Evolutionary conservation across 345 rosid species (phyloP).

Genomic region (Euphorbia lathyris): DNA sequence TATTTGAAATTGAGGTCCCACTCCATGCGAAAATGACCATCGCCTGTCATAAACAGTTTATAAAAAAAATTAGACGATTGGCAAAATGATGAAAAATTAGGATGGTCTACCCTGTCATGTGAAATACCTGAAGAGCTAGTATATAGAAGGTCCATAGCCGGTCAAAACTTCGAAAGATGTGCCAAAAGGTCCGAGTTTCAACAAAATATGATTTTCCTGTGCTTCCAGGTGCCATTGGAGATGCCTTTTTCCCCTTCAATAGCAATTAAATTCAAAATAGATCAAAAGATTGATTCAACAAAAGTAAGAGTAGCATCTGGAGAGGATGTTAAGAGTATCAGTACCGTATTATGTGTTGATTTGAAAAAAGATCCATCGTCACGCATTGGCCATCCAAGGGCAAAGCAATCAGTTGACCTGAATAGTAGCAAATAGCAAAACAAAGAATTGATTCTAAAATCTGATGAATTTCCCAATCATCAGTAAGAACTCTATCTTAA

Average conservation of each 20-base stretch:
- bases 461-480: slow-evolving; percentile 7
- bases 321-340: slow-evolving; percentile 34
- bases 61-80: no score
- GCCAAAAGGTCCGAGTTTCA: slow-evolving; percentile 94
- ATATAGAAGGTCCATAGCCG: slow-evolving; percentile 91
- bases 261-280: slow-evolving; percentile 16
- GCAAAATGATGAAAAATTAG: neutral
- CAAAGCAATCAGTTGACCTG: slow-evolving; percentile 94
- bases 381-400: slow-evolving; percentile 99
- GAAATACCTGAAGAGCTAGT: slow-evolving; percentile 75
- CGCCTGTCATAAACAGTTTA: slow-evolving; percentile 54
- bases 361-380: slow-evolving; percentile 94
- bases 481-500: slow-evolving; percentile 12
- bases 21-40: slow-evolving; percentile 81
- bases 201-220: slow-evolving; percentile 93
- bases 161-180: slow-evolving; percentile 91
- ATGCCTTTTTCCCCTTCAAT: slow-evolving; percentile 60
- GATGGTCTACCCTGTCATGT: slow-evolving; percentile 4
- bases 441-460: slow-evolving; percentile 12
- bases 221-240: slow-evolving; percentile 44
- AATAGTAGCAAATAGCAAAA: slow-evolving; percentile 21
- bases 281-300: slow-evolving; percentile 18
- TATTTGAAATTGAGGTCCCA: slow-evolving; percentile 50
- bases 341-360: slow-evolving; percentile 57
- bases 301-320: slow-evolving; percentile 8